Conservation (phyloP, 306 rosid genomes). For the apple (Malus domestica) region ASM211411v1 NC_041789.1:30015001-30015500, state of each 20-base stretch:
- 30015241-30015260: neutral
- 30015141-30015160: constrained; percentile 6
- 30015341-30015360: constrained; percentile 13
- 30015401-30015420: neutral
- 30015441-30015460: neutral
- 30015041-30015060: constrained; percentile 6
- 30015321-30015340: constrained; percentile 4
- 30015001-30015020: constrained; percentile 15
- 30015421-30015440: constrained; percentile 16
- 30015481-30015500: constrained; percentile 22
- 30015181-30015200: neutral
- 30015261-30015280: constrained; percentile 9
- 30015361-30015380: constrained; percentile 2
- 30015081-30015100: neutral
- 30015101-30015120: constrained; percentile 16
- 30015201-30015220: constrained; percentile 11
- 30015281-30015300: constrained; percentile 3
- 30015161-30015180: neutral
- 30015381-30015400: neutral
- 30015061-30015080: constrained; percentile 8
- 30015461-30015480: constrained; percentile 22
- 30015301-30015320: neutral
- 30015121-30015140: constrained; percentile 8
- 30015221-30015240: neutral
- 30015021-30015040: constrained; percentile 23